Evolutionary conservation across 192 early-diverging fungal genomes (phyloP).

Genomic region (Coemansia sp.): DNA sequence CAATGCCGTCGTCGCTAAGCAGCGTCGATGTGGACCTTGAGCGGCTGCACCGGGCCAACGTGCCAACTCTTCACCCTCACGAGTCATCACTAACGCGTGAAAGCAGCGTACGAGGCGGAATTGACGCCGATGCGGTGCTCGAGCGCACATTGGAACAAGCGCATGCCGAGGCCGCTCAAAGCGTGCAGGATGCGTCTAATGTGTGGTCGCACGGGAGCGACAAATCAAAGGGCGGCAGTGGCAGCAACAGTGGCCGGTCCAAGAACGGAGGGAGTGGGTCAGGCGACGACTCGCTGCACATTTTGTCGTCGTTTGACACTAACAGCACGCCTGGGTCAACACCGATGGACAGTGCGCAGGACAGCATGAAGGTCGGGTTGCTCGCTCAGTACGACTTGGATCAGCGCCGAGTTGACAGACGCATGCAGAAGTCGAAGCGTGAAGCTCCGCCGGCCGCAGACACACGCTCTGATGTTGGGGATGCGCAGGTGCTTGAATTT

Average conservation of each 20-base stretch:
- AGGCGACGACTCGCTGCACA: conserved; percentile 44
- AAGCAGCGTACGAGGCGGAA: conserved; percentile 6
- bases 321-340: conserved; percentile 39
- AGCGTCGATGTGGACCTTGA: conserved; percentile 27
- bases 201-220: conserved; percentile 22
- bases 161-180: not conserved
- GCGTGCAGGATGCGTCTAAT: not conserved
- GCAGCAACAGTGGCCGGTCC: too few species aligned
- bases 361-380: conserved; percentile 39
- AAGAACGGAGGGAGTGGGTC: conserved; percentile 12
- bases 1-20: conserved; percentile 19
- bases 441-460: conserved; percentile 3
- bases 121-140: conserved; percentile 7
- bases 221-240: conserved; percentile 22
- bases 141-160: conserved; percentile 9
- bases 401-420: conserved; percentile 21
- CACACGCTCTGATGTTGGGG: not conserved
- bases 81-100: conserved; percentile 2
- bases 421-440: conserved; percentile 16
- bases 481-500: not conserved
- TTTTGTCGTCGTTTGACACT: conserved; percentile 44
- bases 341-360: conserved; percentile 36
- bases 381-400: conserved; percentile 48
- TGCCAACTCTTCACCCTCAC: conserved; percentile 32
- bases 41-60: conserved; percentile 26